These are phyloP conservation scores for Isatis lusitanica DNA, from an alignment of 441 rosid species.

Conservation along the genomic window DNA sequence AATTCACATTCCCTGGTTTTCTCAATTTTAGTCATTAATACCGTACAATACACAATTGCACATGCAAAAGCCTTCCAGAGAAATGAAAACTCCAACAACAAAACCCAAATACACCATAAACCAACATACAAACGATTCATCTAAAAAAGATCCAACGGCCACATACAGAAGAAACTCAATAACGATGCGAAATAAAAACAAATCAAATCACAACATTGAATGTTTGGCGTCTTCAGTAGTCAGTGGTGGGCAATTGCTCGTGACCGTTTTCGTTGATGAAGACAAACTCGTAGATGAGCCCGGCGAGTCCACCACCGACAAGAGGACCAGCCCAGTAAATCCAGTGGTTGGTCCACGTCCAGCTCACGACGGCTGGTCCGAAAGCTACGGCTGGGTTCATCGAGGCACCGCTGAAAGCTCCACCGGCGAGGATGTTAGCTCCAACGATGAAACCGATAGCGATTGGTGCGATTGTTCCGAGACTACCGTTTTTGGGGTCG, in stretches of 20 bases:
- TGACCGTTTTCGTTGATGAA: slow-evolving; percentile 41
- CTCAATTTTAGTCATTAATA: not conserved
- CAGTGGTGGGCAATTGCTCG: slow-evolving; percentile 51
- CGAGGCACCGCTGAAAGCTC: slow-evolving; percentile 59
- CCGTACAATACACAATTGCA: slow-evolving; percentile 16
- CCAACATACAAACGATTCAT: slow-evolving; percentile 25
- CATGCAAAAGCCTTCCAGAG: slow-evolving; percentile 9
- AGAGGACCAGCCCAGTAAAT: slow-evolving; percentile 67
- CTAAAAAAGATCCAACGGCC: slow-evolving; percentile 30
- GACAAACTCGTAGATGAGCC: slow-evolving; percentile 44
- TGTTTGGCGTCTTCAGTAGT: slow-evolving; percentile 32
- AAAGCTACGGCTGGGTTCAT: slow-evolving; percentile 72
- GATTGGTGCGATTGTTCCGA: slow-evolving; percentile 59
- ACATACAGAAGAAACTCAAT: slow-evolving; percentile 13
- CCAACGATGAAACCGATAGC: slow-evolving; percentile 67
- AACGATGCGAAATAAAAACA: slow-evolving; percentile 19
- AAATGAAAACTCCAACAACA: slow-evolving; percentile 25
- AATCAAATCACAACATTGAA: slow-evolving; percentile 18
- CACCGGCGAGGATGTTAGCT: slow-evolving; percentile 67
- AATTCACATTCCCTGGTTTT: slow-evolving; percentile 22
- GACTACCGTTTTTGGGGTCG: slow-evolving; percentile 56
- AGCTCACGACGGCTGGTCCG: slow-evolving; percentile 67
- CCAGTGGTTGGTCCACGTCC: slow-evolving; percentile 68
- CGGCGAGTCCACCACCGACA: slow-evolving; percentile 54
- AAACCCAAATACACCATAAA: slow-evolving; percentile 29